Conservation (phyloP, 176 grass and related monocot species). For the Panicum miliaceum region DNA sequence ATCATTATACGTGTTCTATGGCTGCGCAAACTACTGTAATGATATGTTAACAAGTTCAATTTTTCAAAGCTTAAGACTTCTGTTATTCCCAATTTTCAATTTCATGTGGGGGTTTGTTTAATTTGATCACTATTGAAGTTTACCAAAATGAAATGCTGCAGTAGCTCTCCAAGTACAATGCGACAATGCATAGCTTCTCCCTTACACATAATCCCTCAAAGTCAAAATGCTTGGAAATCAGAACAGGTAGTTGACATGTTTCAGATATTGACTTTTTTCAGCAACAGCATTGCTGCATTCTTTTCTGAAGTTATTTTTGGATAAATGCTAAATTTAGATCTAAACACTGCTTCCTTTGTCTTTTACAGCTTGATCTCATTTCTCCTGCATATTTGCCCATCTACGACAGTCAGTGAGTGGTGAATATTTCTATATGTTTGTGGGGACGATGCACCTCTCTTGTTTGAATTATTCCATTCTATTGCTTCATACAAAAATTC, state of each 20-base stretch:
- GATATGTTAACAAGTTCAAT: slow-evolving; percentile 25
- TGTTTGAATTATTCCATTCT: background rate
- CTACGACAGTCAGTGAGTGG: background rate
- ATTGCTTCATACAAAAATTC: background rate
- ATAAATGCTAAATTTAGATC: slow-evolving; percentile 12
- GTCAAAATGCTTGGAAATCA: slow-evolving; percentile 32
- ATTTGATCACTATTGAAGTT: slow-evolving; percentile 3
- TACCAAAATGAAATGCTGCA: background rate
- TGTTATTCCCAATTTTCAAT: slow-evolving; percentile 43
- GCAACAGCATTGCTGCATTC: background rate
- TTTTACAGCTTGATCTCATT: background rate
- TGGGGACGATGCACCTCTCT: background rate
- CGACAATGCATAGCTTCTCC: background rate
- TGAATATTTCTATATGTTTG: background rate
- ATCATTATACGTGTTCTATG: slow-evolving; percentile 49
- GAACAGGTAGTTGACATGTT: slow-evolving; percentile 9
- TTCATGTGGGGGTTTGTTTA: slow-evolving; percentile 40
- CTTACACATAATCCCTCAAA: background rate
- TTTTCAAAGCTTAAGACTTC: slow-evolving; percentile 36
- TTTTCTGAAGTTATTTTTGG: slow-evolving; percentile 1
- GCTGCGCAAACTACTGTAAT: slow-evolving; percentile 31
- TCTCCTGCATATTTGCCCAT: background rate
- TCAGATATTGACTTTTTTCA: background rate
- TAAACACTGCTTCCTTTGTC: background rate
- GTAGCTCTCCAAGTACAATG: slow-evolving; percentile 22